Base-by-base conservation (phyloP, 805 yeast genomes). In the Helenozyma rhizophorensis region DNA sequence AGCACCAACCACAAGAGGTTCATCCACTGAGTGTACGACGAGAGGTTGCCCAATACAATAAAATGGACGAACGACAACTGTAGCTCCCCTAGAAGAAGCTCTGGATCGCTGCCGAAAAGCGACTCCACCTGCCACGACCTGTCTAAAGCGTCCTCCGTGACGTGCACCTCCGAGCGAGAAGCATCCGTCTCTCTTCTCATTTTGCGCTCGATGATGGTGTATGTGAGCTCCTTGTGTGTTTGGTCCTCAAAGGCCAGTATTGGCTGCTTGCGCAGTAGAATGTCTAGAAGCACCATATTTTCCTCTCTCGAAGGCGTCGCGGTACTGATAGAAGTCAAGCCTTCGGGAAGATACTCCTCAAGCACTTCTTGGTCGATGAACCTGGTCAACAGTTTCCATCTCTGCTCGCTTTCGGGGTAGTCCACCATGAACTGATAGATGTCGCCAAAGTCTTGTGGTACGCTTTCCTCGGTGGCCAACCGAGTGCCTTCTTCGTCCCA, bases 11-110 rank as follows among this genome's bases (percentile, higher is more conserved):
- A 68, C 9, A 75, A 42, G 22, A 80, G 40, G 13, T 60, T 63
- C 33, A 72, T 64, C 89, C 89, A 83, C 43, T 81, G 88, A 14
- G 72, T 58, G 13, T 76, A 69, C 10, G 81, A 75, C 13, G 83
- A 74, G 47, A 73, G 72, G 51, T 81, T 83, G 11, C 81, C 84
- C 40, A 81, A 60, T 1, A 77, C 44, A 1, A 77, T 46, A 26
- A 70, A 61, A 34, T 71, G 58, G 1, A 78, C 31, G 39, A 67
- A 82, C 2, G 72, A 49, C 14, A 79, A 48, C 42, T 78, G 76
- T 6, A 78, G 47, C 45, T 83, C 87, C 2, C 76, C 76, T 4
- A 78, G 39, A 3, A 75, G 40, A 2, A 48, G 28, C 0, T 47
- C 49, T 13, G 26, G 43, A 32, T 51, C 65, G 14, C 43, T 45